phyloP scores from a whole-genome alignment of 1,284 basidiomycete genomes.

The Cryptococcus neoformans region DNA sequence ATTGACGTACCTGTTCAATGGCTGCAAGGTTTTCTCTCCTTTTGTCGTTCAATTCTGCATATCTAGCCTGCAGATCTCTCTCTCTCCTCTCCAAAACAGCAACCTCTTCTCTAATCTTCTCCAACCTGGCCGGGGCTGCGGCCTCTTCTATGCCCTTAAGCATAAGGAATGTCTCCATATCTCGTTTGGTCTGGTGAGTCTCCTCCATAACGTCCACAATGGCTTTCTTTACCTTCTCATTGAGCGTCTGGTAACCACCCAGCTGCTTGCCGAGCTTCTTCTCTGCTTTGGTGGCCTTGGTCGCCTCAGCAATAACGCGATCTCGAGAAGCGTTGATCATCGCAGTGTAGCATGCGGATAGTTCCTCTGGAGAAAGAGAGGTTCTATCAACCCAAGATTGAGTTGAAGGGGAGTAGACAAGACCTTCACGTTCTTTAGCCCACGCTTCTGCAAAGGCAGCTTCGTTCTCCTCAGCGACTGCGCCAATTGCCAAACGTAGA shows the following conservation, averaged over 20 bases:
- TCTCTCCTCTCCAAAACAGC: conserved; percentile 65
- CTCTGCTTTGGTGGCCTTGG: conserved; percentile 78
- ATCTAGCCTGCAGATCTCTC: conserved; percentile 68
- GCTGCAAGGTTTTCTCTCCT: conserved; percentile 62
- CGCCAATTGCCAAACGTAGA: conserved; percentile 67
- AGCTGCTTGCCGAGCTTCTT: conserved; percentile 85
- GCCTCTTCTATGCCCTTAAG: conserved; percentile 68
- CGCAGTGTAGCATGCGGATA: conserved; percentile 62
- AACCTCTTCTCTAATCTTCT: conserved; percentile 77
- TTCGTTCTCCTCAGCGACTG: conserved; percentile 61
- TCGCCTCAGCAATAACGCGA: conserved; percentile 77
- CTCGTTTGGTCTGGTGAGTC: conserved; percentile 54
- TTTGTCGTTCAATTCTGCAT: conserved; percentile 75
- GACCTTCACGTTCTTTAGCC: conserved; percentile 59
- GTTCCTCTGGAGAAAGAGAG: conserved; percentile 58
- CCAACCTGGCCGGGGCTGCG: conserved; percentile 69
- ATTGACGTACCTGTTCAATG: conserved; percentile 52
- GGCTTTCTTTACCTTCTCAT: conserved; percentile 64
- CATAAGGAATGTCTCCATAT: conserved; percentile 72
- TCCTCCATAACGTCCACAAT: conserved; percentile 65
- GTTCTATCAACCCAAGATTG: conserved; percentile 63
- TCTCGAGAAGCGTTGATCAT: conserved; percentile 65
- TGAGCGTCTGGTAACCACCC: conserved; percentile 85
- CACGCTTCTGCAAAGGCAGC: conserved; percentile 61
- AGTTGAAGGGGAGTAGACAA: conserved; percentile 59